phyloP scores from a whole-genome alignment of 768 basidiomycete species.

The Naganishia onofrii region DNA sequence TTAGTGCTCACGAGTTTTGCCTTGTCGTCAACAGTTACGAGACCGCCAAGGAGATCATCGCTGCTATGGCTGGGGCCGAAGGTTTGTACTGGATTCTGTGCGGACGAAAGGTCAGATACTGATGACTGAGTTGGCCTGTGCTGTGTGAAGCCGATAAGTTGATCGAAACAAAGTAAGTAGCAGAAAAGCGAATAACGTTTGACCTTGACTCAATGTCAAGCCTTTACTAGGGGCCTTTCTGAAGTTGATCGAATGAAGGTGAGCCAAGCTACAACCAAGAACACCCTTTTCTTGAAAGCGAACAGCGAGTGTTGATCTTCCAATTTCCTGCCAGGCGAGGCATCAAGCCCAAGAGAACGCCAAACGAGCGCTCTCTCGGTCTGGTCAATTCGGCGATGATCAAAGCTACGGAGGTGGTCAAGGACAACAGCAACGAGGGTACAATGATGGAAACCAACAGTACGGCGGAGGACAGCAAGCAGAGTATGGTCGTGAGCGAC shows the following conservation, averaged over 20 bases:
- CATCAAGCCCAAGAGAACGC: constrained; percentile 32
- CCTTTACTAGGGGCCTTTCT: constrained; percentile 12
- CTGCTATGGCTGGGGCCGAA: constrained; percentile 26
- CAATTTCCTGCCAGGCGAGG: neutral
- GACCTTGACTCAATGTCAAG: neutral
- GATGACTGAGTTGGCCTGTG: neutral
- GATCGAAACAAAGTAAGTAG: constrained; percentile 29
- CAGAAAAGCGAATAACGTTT: neutral
- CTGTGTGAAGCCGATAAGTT: constrained; percentile 25
- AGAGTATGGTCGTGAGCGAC: neutral
- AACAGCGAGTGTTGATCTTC: neutral
- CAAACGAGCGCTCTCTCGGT: constrained; percentile 22
- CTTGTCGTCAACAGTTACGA: neutral
- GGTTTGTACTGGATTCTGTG: neutral
- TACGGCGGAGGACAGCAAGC: neutral
- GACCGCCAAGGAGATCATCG: constrained; percentile 26
- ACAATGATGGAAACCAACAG: neutral
- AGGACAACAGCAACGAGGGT: neutral
- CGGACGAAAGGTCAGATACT: neutral
- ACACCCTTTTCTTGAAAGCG: neutral
- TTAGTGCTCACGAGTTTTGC: neutral
- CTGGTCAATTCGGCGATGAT: constrained; percentile 25
- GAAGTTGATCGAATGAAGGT: constrained; percentile 18
- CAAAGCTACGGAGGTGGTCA: constrained; percentile 8
- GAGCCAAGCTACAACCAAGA: neutral